Evolutionary conservation across 805 yeast species (phyloP).

Genomic region (Kurtzmaniella cleridarum): DNA sequence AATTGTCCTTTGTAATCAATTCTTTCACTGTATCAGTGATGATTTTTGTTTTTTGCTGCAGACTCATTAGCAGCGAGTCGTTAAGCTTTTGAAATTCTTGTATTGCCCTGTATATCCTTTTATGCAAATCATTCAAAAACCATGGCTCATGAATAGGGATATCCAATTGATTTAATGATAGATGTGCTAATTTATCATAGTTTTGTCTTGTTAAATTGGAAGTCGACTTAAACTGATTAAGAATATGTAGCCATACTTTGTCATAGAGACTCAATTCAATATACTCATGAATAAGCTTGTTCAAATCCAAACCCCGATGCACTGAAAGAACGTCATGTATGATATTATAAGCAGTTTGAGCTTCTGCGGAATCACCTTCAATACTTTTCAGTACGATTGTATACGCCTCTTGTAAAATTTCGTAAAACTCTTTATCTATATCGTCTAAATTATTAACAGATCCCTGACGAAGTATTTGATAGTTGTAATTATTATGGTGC

Average conservation of each 20-base stretch:
- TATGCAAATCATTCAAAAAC: conserved; percentile 28
- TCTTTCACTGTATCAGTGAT: conserved; percentile 30
- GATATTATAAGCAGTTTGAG: conserved; percentile 27
- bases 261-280: conserved; percentile 67
- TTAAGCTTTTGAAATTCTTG: conserved; percentile 44
- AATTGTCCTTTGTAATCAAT: conserved; percentile 2
- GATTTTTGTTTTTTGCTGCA: conserved; percentile 40
- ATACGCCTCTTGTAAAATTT: conserved; percentile 30
- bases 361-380: conserved; percentile 23
- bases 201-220: conserved; percentile 21
- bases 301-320: conserved; percentile 42
- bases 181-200: conserved; percentile 30
- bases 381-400: conserved; percentile 34
- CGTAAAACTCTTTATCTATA: conserved; percentile 26
- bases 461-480: conserved; percentile 24
- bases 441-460: conserved; percentile 19
- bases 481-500: conserved; percentile 36
- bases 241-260: conserved; percentile 53
- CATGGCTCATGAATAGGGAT: conserved; percentile 37
- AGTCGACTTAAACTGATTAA: conserved; percentile 26
- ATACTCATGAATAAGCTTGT: conserved; percentile 56
- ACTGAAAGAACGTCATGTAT: conserved; percentile 24
- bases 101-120: conserved; percentile 47
- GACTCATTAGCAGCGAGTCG: conserved; percentile 33
- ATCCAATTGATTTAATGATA: conserved; percentile 50